A percentile compares a stretch with the other conserved stretches of the same genome.
Conservation (phyloP, 768 basidiomycete genomes). For the Xerocomellus chrysenteron region DNA sequence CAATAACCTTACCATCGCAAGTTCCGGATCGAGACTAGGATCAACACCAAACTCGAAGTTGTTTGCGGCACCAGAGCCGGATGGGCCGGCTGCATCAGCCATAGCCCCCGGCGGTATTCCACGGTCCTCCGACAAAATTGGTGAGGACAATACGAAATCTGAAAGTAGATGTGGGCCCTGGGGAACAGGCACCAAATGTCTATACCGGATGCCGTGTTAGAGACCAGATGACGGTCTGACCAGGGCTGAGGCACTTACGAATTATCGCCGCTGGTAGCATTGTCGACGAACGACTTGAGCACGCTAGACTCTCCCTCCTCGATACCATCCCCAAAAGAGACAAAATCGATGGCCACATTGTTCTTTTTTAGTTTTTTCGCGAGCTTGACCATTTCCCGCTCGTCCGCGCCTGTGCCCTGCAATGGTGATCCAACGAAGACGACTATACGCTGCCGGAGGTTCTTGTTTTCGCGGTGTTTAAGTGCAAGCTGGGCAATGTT, state of each 20-base stretch:
- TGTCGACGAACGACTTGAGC: conserved; percentile 81
- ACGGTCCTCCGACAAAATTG: conserved; percentile 80
- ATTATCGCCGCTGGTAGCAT: conserved; percentile 78
- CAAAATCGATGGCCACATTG: conserved; percentile 92
- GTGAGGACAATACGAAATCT: conserved; percentile 75
- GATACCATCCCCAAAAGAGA: conserved; percentile 89
- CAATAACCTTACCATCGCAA: conserved; percentile 76
- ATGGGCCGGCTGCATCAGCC: conserved; percentile 48
- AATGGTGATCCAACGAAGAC: conserved; percentile 88
- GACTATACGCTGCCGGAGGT: conserved; percentile 92
- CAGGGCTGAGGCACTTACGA: conserved; percentile 53
- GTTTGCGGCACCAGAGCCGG: conserved; percentile 47
- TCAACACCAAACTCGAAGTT: conserved; percentile 90
- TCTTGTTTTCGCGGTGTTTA: conserved; percentile 98
- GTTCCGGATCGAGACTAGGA: conserved; percentile 92
- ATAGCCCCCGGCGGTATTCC: conserved; percentile 65
- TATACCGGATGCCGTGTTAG: conserved; percentile 28
- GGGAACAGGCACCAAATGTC: conserved; percentile 79
- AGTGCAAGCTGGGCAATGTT: conserved; percentile 93
- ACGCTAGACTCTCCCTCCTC: conserved; percentile 67
- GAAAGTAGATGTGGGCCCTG: conserved; percentile 81
- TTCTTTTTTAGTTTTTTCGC: conserved; percentile 99
- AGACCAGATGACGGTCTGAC: neutral
- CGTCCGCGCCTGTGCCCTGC: conserved; percentile 55
- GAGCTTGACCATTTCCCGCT: conserved; percentile 79